Base-by-base conservation (phyloP, 345 rosid species). In the Camelina laxa region DNA sequence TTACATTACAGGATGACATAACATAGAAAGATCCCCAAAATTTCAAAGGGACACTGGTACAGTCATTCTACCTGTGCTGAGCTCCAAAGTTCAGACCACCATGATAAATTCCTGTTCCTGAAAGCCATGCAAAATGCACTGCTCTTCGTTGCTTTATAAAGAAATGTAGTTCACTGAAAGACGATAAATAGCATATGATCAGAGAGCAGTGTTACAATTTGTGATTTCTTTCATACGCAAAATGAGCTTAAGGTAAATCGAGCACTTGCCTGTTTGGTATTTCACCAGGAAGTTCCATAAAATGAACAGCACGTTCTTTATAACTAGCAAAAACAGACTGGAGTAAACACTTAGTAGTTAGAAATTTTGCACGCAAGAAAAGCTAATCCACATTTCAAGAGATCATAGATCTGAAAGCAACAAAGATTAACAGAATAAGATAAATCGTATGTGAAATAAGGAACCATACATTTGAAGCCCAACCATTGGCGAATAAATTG, bases 251-350 rank as follows among this genome's bases (percentile, higher is more conserved):
- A 31, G 54, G 69, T 60, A 45, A 58, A 54, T 30, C 68, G 78
- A 45, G 41, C 48, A 79, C 93, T 83, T 85, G 85, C 99, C 97
- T 94, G 83, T 90, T 92, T 56, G 91, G 97, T 84, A 92, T 92
- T 87, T 95, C 94, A 55, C 99, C 99, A 41, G 99, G 99, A 82
- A 95, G 92, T 84, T 92, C 99, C 99, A 92, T 95, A 75, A 95
- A 95, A 86, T 87, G 98, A 76, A 95, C 98, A 24, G 91, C 89
- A 67, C 98, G 99, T n/a, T 90, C 93, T 66, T 87, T 57, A 79
- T 92, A 95, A 80, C 93, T 81, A 59, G 94, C 81, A 81, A 95
- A 95, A 75, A 95, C 97, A 66, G 89, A 85, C 99, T 94, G 79
- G 64, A 71, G 82, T 2, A 77, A 57, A 56, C 72, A 14, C 20